Percentiles rank a stretch among this genome's conserved stretches.
phyloP scores from a whole-genome alignment of 2,329 filamentous ascomycete species.

The Elsinoe perseae region DNA sequence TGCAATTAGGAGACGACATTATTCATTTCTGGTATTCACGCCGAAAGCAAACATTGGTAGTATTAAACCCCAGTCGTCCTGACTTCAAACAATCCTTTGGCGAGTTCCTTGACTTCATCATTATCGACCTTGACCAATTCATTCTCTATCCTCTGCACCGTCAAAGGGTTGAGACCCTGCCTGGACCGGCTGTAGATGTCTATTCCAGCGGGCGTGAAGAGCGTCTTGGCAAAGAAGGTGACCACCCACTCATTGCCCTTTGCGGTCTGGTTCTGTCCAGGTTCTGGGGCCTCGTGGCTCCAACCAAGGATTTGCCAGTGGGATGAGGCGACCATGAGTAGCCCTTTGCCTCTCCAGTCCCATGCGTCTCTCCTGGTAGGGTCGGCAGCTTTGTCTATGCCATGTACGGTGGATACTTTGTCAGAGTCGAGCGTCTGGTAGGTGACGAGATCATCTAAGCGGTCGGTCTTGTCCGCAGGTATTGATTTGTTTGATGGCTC shows the following conservation, averaged over 20 bases:
- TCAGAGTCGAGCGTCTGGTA: constrained; percentile 52
- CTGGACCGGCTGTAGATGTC: constrained; percentile 65
- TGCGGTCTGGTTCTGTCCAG: constrained; percentile 11
- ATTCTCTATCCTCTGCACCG: constrained; percentile 49
- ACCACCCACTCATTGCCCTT: constrained; percentile 56
- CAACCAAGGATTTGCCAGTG: constrained; percentile 79
- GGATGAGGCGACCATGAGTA: constrained; percentile 61
- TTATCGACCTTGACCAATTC: constrained; percentile 47
- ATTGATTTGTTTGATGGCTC: constrained; percentile 29
- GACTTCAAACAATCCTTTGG: constrained; percentile 42
- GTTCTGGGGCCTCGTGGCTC: constrained; percentile 46
- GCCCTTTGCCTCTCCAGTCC: constrained; percentile 73
- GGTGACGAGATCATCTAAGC: constrained; percentile 64
- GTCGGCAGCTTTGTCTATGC: constrained; percentile 51
- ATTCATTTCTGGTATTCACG: not conserved
- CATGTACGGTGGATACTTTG: constrained; percentile 54
- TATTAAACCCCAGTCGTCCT: constrained; percentile 25
- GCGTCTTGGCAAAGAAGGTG: constrained; percentile 74
- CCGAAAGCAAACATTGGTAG: not conserved
- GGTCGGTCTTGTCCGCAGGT: constrained; percentile 33
- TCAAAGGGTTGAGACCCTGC: constrained; percentile 52
- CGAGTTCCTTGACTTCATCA: constrained; percentile 47
- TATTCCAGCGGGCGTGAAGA: constrained; percentile 75
- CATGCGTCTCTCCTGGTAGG: constrained; percentile 40
- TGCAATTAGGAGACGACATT: too few species aligned